Conservation (phyloP, 2,329 filamentous ascomycete genomes). For the Pseudocercospora cruenta region DNA sequence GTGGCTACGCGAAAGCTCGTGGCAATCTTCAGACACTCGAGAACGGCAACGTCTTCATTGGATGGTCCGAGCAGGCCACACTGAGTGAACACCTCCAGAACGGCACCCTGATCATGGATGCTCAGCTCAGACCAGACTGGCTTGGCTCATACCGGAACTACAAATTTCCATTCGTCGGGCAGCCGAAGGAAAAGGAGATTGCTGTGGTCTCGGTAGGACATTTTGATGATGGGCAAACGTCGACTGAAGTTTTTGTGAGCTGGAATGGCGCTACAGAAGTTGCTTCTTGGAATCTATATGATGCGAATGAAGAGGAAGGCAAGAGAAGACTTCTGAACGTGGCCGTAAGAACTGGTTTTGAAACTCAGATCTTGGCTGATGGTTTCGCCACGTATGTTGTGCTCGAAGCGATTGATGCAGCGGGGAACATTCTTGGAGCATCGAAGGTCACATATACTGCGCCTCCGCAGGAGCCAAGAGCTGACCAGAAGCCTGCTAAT, state of each 20-base stretch:
- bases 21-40: conserved; percentile 47
- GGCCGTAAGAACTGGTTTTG: background rate
- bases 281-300: conserved; percentile 44
- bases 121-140: conserved; percentile 41
- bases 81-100: conserved; percentile 44
- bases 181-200: background rate
- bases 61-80: conserved; percentile 46
- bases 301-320: background rate
- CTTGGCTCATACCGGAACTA: conserved; percentile 54
- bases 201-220: conserved; percentile 1
- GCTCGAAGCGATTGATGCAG: background rate
- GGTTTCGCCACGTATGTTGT: background rate
- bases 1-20: conserved; percentile 48
- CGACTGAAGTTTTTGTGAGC: conserved; percentile 51
- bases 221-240: background rate
- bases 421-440: background rate
- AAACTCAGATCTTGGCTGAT: background rate
- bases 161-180: conserved; percentile 51
- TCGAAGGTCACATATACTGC: background rate
- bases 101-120: conserved; percentile 56
- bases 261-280: conserved; percentile 50
- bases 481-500: background rate
- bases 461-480: background rate
- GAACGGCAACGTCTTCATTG: conserved; percentile 56
- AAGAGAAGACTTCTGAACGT: background rate